Conservation (phyloP, 2,329 filamentous ascomycete species). For the Ophiostoma populinum region DNA sequence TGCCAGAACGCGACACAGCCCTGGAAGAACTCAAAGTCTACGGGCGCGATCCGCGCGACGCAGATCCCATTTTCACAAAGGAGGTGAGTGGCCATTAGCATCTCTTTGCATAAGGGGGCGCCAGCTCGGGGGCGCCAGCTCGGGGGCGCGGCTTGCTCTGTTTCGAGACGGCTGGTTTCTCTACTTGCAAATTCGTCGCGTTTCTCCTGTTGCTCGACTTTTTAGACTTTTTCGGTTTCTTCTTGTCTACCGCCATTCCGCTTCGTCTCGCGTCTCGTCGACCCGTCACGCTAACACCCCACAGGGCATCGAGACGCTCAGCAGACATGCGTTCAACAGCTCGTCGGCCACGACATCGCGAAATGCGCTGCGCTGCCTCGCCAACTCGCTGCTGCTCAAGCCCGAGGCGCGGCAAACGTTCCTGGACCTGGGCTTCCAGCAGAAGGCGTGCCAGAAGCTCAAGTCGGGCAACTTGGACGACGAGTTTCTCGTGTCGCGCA, state of each 20-base stretch:
- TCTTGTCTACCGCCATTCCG: neutral
- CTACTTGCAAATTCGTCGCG: no score
- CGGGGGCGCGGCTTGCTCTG: no score
- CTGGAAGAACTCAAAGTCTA: conserved; percentile 61
- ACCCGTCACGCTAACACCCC: conserved; percentile 3
- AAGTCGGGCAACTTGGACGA: conserved; percentile 62
- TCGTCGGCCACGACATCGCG: conserved; percentile 45
- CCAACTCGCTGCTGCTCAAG: conserved; percentile 64
- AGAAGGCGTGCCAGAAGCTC: conserved; percentile 52
- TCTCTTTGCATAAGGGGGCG: no score
- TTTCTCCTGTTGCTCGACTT: no score
- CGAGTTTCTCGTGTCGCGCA: conserved; percentile 68
- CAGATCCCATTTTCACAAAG: conserved; percentile 71
- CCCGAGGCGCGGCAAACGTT: conserved; percentile 53
- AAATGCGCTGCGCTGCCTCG: conserved; percentile 65
- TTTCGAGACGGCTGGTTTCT: no score
- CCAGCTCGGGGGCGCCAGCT: no score
- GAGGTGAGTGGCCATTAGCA: conserved; percentile 38
- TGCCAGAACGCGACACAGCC: conserved; percentile 41
- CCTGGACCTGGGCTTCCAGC: conserved; percentile 50
- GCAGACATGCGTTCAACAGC: conserved; percentile 55
- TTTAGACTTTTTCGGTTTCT: no score
- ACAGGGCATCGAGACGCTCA: conserved; percentile 59
- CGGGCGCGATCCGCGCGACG: conserved; percentile 52
- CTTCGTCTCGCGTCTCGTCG: no score